Conservation (phyloP, 2,329 filamentous ascomycete species). For the Alternaria angustiovoidea region DNA sequence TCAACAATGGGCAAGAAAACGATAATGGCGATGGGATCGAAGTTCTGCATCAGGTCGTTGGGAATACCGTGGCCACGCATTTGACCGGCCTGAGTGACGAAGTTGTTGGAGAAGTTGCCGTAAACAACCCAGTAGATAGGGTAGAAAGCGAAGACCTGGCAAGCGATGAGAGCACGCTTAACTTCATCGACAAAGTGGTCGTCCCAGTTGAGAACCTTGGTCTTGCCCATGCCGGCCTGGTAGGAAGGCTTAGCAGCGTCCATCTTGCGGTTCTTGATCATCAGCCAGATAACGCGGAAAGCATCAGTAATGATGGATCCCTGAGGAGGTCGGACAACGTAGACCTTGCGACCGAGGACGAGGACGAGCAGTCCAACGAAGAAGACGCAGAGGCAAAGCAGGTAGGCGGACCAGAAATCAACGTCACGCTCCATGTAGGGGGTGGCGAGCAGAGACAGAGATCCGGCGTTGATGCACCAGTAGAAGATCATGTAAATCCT, state of each 20-base stretch:
- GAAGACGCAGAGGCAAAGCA: constrained; percentile 72
- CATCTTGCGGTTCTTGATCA: constrained; percentile 63
- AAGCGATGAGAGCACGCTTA: constrained; percentile 71
- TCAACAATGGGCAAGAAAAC: constrained; percentile 58
- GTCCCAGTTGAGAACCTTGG: constrained; percentile 64
- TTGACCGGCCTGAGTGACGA: constrained; percentile 55
- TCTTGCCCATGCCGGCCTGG: constrained; percentile 63
- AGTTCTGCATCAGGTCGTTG: constrained; percentile 60
- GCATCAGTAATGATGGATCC: constrained; percentile 50
- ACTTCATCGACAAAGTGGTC: constrained; percentile 77
- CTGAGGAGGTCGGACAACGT: constrained; percentile 51
- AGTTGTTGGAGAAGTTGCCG: constrained; percentile 54
- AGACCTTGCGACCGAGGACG: constrained; percentile 48
- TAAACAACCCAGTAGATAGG: constrained; percentile 59
- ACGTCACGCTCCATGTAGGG: constrained; percentile 74
- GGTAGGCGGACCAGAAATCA: constrained; percentile 74
- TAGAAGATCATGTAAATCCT: constrained; percentile 71
- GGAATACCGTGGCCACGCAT: constrained; percentile 57
- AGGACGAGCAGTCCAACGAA: constrained; percentile 66
- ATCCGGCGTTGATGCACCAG: constrained; percentile 75
- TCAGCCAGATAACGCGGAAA: constrained; percentile 68
- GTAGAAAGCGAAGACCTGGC: constrained; percentile 69
- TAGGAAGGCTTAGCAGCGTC: constrained; percentile 73
- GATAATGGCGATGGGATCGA: constrained; percentile 57
- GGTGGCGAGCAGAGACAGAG: constrained; percentile 72